Evolutionary conservation across 2,329 filamentous ascomycete species (phyloP), one percentile per base, ranked within the genome.

Genomic region (Fusarium piperis): DNA sequence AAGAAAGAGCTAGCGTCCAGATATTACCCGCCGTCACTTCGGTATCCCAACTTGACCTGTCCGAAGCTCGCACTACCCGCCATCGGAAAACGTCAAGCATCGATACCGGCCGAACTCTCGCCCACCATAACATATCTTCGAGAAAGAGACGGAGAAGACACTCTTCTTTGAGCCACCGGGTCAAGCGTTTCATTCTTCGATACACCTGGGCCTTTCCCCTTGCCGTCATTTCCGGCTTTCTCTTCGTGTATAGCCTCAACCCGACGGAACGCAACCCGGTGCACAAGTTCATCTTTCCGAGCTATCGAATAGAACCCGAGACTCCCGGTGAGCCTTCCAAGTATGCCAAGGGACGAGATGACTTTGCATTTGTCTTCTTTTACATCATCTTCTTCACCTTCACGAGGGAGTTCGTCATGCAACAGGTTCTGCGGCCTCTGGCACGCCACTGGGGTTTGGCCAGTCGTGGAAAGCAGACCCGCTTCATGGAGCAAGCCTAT

Each of bases 401-500:
- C 80, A 97, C 94, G 9, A 93, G 95, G 78, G 95, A 98, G 81
- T 97, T 97, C 81, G 87, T 97, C 83, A 97, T 97, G 94, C 94
- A 97, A 83, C 91, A 94, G 76, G 77, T 97, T 58, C 89, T 97
- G 65, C 90, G 91, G 10, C 94, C 94, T 0, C 85, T 94, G 69
- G 93, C 94, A 7, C 85, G 89, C 41, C 86, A 84, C 73, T 89
- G 85, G 62, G 93, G 93, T 12, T 39, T 65, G 18, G 89, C 97
- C 76, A 89, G 89, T 67, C 89, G 91, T 64, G 90, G 87, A 70
- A 97, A 97, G 83, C 94, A 95, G 77, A 88, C 91, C 13, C 91
- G 95, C 36, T 97, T 97, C 86, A 95, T 97, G 93, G 95, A 98
- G 81, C 95, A 98, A 83, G 90, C 92, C 78, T 98, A 98, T 83